Percentiles rank a stretch among this genome's conserved stretches.
Evolutionary conservation across 164 flowering plant genomes (phyloP).

Genomic region (Buxus sempervirens): DNA sequence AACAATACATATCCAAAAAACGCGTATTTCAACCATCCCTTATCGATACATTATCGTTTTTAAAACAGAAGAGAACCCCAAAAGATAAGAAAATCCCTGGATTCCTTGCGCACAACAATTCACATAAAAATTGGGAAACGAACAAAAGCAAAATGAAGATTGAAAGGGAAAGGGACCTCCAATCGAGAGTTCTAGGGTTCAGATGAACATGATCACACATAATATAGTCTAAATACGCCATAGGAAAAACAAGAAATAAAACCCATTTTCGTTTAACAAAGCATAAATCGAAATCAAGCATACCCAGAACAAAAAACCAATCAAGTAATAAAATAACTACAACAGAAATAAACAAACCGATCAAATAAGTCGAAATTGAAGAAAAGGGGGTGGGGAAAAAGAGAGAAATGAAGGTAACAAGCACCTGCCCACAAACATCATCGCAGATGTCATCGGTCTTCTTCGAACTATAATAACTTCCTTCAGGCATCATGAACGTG

Average conservation of each 20-base stretch:
- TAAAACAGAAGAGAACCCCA: not conserved
- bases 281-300: not conserved
- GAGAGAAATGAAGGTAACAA: not conserved
- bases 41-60: not conserved
- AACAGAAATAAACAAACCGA: not conserved
- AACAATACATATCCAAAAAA: not conserved
- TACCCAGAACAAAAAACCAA: conserved; percentile 1
- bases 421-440: conserved; percentile 84
- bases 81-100: not conserved
- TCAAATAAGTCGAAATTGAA: not conserved
- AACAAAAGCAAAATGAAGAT: not conserved
- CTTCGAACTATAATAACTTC: conserved; percentile 58
- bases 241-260: not conserved
- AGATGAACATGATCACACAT: not conserved
- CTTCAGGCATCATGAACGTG: conserved; percentile 42
- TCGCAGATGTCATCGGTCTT: conserved; percentile 78
- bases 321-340: not conserved
- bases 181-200: not conserved
- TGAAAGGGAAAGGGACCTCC: not conserved
- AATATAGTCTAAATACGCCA: not conserved
- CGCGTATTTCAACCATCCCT: not conserved
- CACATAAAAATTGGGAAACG: not conserved
- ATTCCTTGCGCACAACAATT: not conserved
- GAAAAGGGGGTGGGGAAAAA: not conserved
- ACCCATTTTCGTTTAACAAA: not conserved